A percentile compares a stretch with the other conserved stretches of the same genome.
phyloP scores from a whole-genome alignment of 371 early-diverging fungal genomes.

The Rhizopus sp. region DNA sequence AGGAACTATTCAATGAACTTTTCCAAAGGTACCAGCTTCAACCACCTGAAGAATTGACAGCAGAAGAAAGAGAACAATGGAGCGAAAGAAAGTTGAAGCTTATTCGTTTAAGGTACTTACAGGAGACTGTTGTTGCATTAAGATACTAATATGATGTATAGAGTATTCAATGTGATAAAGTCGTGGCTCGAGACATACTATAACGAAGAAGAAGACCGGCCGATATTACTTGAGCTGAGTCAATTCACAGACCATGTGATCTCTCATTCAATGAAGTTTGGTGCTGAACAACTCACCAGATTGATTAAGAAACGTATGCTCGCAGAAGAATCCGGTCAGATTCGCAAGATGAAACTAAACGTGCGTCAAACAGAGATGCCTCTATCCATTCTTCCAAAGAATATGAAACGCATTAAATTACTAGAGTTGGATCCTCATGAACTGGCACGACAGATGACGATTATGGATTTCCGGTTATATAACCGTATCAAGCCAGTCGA shows the following conservation, averaged over 20 bases:
- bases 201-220: conserved; percentile 73
- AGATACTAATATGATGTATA: conserved; percentile 4
- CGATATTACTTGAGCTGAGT: conserved; percentile 66
- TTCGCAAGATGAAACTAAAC: conserved; percentile 74
- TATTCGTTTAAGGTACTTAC: conserved; percentile 68
- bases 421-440: conserved; percentile 83
- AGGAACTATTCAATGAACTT: conserved; percentile 72
- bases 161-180: conserved; percentile 89
- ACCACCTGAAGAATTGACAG: conserved; percentile 69
- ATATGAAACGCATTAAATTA: conserved; percentile 60
- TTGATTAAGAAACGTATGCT: conserved; percentile 73
- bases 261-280: conserved; percentile 71
- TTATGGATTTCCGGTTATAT: conserved; percentile 75
- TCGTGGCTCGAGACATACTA: conserved; percentile 90
- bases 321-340: conserved; percentile 59
- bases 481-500: conserved; percentile 73
- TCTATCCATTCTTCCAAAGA: conserved; percentile 71
- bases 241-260: conserved; percentile 79
- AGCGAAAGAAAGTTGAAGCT: conserved; percentile 84
- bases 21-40: conserved; percentile 71
- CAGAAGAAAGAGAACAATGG: conserved; percentile 78
- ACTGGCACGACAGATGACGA: conserved; percentile 83
- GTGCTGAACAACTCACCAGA: conserved; percentile 74
- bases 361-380: conserved; percentile 67
- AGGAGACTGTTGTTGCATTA: not conserved